phyloP scores from a whole-genome alignment of 805 yeast genomes.

The Dipodascopsis uninucleata region DNA sequence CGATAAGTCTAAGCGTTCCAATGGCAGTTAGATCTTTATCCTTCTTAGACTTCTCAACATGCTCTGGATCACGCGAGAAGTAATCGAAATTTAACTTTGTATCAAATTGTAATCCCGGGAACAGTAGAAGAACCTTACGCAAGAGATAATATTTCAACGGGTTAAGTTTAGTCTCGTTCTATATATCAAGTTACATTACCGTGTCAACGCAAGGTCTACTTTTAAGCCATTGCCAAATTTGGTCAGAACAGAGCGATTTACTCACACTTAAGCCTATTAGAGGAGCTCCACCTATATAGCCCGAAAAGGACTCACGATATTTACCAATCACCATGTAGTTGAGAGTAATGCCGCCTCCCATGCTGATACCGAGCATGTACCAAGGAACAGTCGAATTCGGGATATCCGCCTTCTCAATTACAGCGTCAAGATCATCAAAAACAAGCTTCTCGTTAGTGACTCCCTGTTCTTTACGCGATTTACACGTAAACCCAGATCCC shows the following conservation, averaged over 20 bases:
- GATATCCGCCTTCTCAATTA: conserved; percentile 27
- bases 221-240: no score
- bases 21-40: conserved; percentile 33
- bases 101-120: conserved; percentile 32
- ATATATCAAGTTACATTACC: background rate
- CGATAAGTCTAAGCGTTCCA: conserved; percentile 34
- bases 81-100: conserved; percentile 30
- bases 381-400: conserved; percentile 18
- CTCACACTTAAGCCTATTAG: conserved; percentile 31
- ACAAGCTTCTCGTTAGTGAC: conserved; percentile 35
- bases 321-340: conserved; percentile 39
- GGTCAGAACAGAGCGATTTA: background rate
- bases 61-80: conserved; percentile 33
- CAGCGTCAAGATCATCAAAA: conserved; percentile 36
- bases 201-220: no score
- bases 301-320: conserved; percentile 34
- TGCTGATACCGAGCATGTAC: conserved; percentile 23
- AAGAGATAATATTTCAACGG: conserved; percentile 30
- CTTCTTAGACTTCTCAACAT: conserved; percentile 23
- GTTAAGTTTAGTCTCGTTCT: conserved; percentile 27
- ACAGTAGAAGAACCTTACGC: conserved; percentile 31
- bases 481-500: conserved; percentile 39
- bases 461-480: conserved; percentile 33
- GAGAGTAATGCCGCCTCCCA: conserved; percentile 39
- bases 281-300: conserved; percentile 38